A percentile compares a stretch with the other conserved stretches of the same genome.
Conservation (phyloP, 805 yeast genomes). For the Ogataea salicorniae region DNA sequence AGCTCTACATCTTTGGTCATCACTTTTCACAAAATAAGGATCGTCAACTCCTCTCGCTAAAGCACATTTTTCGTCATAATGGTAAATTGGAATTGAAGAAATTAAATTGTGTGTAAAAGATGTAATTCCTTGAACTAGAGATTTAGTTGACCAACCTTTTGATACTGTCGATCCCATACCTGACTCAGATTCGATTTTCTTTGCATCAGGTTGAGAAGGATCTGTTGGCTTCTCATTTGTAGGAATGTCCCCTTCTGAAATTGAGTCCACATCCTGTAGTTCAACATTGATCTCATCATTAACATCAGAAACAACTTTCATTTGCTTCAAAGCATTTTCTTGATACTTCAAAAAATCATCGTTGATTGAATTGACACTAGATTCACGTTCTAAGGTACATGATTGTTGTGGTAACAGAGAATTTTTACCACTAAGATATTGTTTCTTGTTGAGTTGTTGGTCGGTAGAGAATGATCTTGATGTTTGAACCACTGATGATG, state of each 20-base stretch:
- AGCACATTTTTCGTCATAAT: conserved; percentile 43
- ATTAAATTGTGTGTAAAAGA: conserved; percentile 24
- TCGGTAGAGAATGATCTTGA: conserved; percentile 8
- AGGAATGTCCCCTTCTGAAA: background rate
- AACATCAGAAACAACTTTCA: background rate
- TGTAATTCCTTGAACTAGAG: conserved; percentile 27
- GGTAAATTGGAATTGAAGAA: conserved; percentile 33
- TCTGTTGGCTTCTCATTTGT: background rate
- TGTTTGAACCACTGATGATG: conserved; percentile 23
- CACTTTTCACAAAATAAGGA: conserved; percentile 41
- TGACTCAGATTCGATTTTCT: background rate
- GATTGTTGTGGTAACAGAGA: background rate
- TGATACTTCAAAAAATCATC: background rate
- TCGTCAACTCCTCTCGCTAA: conserved; percentile 42
- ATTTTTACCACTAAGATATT: background rate
- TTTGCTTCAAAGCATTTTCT: background rate
- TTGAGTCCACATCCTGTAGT: background rate
- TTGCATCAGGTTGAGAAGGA: background rate
- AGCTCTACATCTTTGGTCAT: conserved; percentile 40
- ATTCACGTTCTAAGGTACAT: background rate
- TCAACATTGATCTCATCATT: background rate
- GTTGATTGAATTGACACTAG: background rate
- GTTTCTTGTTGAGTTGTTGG: background rate
- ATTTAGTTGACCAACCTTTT: conserved; percentile 22
- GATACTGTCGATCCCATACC: background rate